Base-by-base conservation (phyloP, 2,329 filamentous ascomycete species). In the Zarea fungicola region DNA sequence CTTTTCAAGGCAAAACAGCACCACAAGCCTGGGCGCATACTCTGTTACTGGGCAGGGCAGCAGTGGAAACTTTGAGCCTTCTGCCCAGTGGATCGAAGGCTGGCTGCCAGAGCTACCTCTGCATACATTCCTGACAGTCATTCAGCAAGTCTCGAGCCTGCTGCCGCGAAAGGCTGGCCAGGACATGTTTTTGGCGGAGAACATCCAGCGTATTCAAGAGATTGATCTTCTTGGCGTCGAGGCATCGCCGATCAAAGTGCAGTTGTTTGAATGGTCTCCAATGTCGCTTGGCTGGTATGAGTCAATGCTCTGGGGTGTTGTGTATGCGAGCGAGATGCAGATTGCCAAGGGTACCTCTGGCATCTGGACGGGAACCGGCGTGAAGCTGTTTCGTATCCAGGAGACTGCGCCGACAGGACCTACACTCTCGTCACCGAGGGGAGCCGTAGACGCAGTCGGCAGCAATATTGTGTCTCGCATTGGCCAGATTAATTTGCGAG, bases 201-300 rank as follows among this genome's bases (percentile, higher is more conserved):
- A 72, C 4, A 65, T 85, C 22, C 70, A 69, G 36, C 75, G 71
- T 22, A 81, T 89, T 52, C 75, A 74, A 51, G 72, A 76, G 16
- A 76, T 85, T 1, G 75, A 80, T 43, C 72, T 95, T 36, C 77
- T 82, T 9, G 84, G 82, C 8, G 81, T 96, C 31, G 89, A 96
- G 39, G 80, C 87, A 1, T 83, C 83, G 1, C 76, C 85, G 0
- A 77, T 89, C 45, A 80, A 87, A 26, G 85, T 93, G 14, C 91
- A 96, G 62, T 85, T 89, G 13, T 97, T 97, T 60, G 89, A 96
- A 68, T 97, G 92, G 92, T 92, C 90, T 3, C 84, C 88, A 1
- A 74, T 96, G 28, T 87, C 89, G 0, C 75, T 97, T 43, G 92
- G 91, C 42, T 97, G 93, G 93, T 96, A 97, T 65, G 89, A 96